phyloP scores from a whole-genome alignment of 2,329 filamentous ascomycete genomes.

The Dryadomyces quercivorus region DNA sequence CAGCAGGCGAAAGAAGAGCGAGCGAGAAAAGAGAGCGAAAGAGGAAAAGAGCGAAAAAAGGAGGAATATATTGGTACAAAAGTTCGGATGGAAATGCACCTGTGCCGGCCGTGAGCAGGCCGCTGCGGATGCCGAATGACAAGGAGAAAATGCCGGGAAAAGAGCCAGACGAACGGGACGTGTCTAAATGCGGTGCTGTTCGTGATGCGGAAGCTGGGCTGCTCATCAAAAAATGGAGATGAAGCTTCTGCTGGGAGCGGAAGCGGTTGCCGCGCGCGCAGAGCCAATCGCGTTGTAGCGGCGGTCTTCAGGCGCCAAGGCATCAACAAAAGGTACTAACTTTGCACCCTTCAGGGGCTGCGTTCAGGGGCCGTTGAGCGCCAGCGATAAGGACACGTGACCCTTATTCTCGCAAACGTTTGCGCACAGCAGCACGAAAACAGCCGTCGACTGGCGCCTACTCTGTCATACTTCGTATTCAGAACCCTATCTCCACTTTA shows the following conservation, averaged over 20 bases:
- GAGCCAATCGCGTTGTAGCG: constrained; percentile 17
- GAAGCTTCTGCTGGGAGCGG: background rate
- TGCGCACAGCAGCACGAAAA: too few relatives aligned
- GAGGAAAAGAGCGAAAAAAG: background rate
- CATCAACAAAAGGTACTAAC: constrained; percentile 17
- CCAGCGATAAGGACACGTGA: constrained; percentile 5
- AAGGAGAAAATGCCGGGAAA: background rate
- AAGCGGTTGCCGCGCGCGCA: background rate
- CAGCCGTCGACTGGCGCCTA: too few relatives aligned
- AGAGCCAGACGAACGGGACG: background rate
- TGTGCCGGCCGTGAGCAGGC: background rate
- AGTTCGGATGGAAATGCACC: background rate
- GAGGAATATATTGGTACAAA: background rate
- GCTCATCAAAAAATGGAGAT: background rate
- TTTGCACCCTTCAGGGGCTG: constrained; percentile 6
- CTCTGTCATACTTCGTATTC: too few relatives aligned
- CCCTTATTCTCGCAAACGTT: background rate
- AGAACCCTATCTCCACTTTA: too few relatives aligned
- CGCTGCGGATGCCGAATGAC: background rate
- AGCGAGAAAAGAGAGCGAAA: background rate
- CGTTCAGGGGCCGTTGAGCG: constrained; percentile 8
- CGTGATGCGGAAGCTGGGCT: background rate
- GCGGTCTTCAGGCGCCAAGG: constrained; percentile 22
- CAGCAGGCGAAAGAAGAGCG: background rate
- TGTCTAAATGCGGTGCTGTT: background rate